Conservation (phyloP, 2,329 filamentous ascomycete species). For the Beauveria rudraprayagi region DNA sequence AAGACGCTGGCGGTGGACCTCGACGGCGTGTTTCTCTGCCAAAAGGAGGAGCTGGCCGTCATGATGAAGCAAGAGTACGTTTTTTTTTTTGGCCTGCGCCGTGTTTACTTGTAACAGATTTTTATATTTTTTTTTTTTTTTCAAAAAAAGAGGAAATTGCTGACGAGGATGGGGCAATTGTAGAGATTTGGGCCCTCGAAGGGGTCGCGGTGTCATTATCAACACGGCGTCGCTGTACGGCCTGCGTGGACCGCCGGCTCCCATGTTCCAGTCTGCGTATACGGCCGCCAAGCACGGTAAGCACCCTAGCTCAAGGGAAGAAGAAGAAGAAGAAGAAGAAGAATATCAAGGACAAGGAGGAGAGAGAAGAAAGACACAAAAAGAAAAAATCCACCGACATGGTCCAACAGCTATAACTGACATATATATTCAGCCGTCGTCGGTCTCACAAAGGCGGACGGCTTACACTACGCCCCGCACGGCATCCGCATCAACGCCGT, state of each 20-base stretch:
- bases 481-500: conserved; percentile 53
- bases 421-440: conserved; percentile 27
- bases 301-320: background rate
- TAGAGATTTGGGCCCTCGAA: conserved; percentile 25
- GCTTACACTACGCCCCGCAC: conserved; percentile 39
- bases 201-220: conserved; percentile 43
- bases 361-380: too few relatives aligned
- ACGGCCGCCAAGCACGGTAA: conserved; percentile 42
- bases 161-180: background rate
- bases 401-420: background rate
- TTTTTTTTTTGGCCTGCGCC: background rate
- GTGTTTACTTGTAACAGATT: too few relatives aligned
- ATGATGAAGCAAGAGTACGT: conserved; percentile 43
- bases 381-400: background rate
- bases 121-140: too few relatives aligned
- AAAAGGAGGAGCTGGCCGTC: conserved; percentile 41
- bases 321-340: background rate
- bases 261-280: conserved; percentile 29
- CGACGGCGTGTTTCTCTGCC: conserved; percentile 50
- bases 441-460: conserved; percentile 46
- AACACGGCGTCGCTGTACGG: conserved; percentile 36
- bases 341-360: too few relatives aligned
- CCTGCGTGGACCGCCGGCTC: background rate
- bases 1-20: conserved; percentile 29
- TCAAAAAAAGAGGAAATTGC: too few relatives aligned